Percentiles rank a stretch among this genome's conserved stretches.
phyloP scores from a whole-genome alignment of 1,284 basidiomycete genomes.

The Trichosporon faecale region DNA sequence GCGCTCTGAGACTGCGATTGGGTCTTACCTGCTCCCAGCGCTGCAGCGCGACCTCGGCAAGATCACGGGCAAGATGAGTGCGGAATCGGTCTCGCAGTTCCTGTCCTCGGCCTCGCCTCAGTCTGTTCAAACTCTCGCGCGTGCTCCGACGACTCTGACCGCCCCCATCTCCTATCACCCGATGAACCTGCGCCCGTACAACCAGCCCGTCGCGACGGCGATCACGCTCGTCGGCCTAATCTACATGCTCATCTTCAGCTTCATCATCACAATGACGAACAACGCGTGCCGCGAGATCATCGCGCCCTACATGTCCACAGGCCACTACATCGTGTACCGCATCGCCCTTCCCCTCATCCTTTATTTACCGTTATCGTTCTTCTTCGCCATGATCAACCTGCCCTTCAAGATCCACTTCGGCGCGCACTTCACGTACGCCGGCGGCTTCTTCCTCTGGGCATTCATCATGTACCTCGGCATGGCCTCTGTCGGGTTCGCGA shows the following conservation, averaged over 20 bases:
- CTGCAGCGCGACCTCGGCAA: slow-evolving; percentile 32
- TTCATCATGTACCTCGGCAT: slow-evolving; percentile 62
- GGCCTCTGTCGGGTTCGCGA: slow-evolving; percentile 55
- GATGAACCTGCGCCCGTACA: slow-evolving; percentile 64
- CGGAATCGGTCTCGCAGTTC: slow-evolving; percentile 34
- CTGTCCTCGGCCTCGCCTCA: slow-evolving; percentile 46
- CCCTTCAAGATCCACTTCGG: slow-evolving; percentile 61
- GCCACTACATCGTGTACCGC: slow-evolving; percentile 61
- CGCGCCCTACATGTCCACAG: slow-evolving; percentile 56
- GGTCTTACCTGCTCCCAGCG: slow-evolving; percentile 46
- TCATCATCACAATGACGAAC: slow-evolving; percentile 53
- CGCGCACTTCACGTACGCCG: slow-evolving; percentile 52
- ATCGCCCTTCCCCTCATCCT: slow-evolving; percentile 58
- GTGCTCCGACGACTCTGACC: slow-evolving; percentile 62
- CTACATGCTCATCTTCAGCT: slow-evolving; percentile 62
- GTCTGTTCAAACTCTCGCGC: slow-evolving; percentile 53
- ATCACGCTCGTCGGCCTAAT: slow-evolving; percentile 65
- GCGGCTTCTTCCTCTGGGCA: slow-evolving; percentile 72
- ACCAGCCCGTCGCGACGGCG: slow-evolving; percentile 66
- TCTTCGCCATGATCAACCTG: slow-evolving; percentile 62
- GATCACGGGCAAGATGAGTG: slow-evolving; percentile 34
- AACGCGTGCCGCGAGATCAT: slow-evolving; percentile 53
- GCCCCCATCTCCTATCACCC: slow-evolving; percentile 58
- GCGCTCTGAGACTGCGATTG: slow-evolving; percentile 49
- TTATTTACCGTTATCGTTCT: slow-evolving; percentile 64